Evolutionary conservation across 257 asterid genomes (phyloP), one percentile per base, ranked within the genome.

Genomic region (Parsonsia alboflavescens): DNA sequence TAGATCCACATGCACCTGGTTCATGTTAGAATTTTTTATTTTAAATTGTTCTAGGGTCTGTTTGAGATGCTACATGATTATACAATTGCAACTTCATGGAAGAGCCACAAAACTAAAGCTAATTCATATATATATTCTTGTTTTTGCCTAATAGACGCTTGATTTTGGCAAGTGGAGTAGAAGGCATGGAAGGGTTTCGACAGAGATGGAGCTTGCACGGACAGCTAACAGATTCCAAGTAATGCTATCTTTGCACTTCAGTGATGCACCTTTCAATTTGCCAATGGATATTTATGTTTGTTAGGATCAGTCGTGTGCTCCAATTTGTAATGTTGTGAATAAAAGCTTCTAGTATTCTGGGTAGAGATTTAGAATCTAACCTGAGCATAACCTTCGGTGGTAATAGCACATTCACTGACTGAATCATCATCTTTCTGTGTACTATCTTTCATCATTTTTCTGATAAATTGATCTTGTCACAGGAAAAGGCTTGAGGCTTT

Each of bases 141-240:
- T 22, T 65, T 64, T 69, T 64, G 71, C 28, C 19, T 44, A 73
- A 16, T 79, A 93, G 98, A 74, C 96, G 84, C 80, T 80, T 93
- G 84, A 91, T 93, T 73, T 82, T 93, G 92, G 98, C 98, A n/a
- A 93, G 97, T 79, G 98, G 98, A 64, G 69, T 78, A 62, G 97
- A 91, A 84, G 98, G 98, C 67, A 85, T 85, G 84, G 96, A 93
- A 68, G 97, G 98, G 70, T 89, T 89, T 80, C 88, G 96, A 70
- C 97, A 89, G 77, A 89, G 98, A 82, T 93, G 98, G 97, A 93
- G 96, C 82, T 81, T 91, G 73, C 97, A 93, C 11, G 98, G 97
- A 50, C 91, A 91, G 71, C 88, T 93, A 71, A 85, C 88, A 6
- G 98, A 93, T 84, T 85, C 92, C 85, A 88, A 85, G 98, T 93